Percentiles rank a stretch among this genome's conserved stretches.
These are phyloP conservation scores for Hansenula lynferdii DNA, from an alignment of 1,139 yeast species.

Conservation along the genomic window DNA sequence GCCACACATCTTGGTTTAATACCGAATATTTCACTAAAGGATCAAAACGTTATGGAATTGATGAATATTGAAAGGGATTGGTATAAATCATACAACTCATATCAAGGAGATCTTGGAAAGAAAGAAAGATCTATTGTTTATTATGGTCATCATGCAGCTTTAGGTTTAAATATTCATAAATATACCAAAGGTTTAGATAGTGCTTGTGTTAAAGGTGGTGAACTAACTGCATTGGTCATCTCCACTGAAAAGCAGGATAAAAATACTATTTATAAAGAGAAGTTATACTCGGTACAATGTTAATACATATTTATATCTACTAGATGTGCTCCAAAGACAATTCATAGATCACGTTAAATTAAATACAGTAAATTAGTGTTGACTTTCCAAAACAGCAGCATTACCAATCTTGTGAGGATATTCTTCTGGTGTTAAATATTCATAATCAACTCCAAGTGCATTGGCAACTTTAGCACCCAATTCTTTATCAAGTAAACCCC, in stretches of 20 bases:
- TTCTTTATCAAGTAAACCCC: slow-evolving; percentile 33
- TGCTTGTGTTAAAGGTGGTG: slow-evolving; percentile 75
- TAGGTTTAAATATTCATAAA: slow-evolving; percentile 62
- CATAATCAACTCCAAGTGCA: slow-evolving; percentile 31
- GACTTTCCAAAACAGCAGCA: slow-evolving; percentile 3
- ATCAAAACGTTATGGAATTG: slow-evolving; percentile 48
- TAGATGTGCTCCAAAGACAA: too few relatives aligned
- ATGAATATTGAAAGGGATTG: slow-evolving; percentile 40
- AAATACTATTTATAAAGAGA: too few relatives aligned
- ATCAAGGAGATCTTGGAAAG: slow-evolving; percentile 29
- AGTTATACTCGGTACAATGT: too few relatives aligned
- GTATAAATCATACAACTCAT: slow-evolving; percentile 54
- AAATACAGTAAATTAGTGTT: too few relatives aligned
- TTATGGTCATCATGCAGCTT: slow-evolving; percentile 87
- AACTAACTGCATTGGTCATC: slow-evolving; percentile 60
- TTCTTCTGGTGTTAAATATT: slow-evolving; percentile 25
- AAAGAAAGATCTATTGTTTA: slow-evolving; percentile 46
- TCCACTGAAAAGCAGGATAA: slow-evolving; percentile 23
- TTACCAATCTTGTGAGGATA: slow-evolving; percentile 24
- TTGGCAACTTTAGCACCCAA: slow-evolving; percentile 33
- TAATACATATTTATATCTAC: too few relatives aligned
- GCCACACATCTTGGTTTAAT: slow-evolving; percentile 79
- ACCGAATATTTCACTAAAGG: slow-evolving; percentile 46
- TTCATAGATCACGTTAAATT: too few relatives aligned
- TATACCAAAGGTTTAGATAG: slow-evolving; percentile 79